Evolutionary conservation across 768 basidiomycete species (phyloP), one percentile per base, ranked within the genome.

Genomic region (Macrolepiota albuminosa): DNA sequence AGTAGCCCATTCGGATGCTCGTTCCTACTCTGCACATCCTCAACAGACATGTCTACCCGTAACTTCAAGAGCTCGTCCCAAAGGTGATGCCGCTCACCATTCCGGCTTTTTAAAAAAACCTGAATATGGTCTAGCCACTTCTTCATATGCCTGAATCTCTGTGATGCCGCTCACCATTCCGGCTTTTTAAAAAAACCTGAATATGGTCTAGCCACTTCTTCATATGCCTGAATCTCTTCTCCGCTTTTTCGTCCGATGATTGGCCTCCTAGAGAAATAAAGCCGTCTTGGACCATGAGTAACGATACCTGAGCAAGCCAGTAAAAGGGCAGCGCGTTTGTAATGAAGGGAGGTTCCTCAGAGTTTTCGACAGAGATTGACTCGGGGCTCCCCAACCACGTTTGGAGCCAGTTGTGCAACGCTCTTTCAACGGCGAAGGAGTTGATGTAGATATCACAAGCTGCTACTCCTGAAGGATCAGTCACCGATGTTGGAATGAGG

Each of bases 351-450:
- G 72, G 72, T 45, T 72, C 74, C 14, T 71, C 66, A 13, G 55
- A 57, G 47, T 64, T 63, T 47, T 73, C 69, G 24, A 67, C 64
- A 5, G 64, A 63, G 39, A 70, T 66, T 13, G 70, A 69, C 57
- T 76, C 74, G 9, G 76, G 76, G 61, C 69, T 74, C 36, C 71
- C 68, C 48, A 74, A 69, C 84, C 84, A 86, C 69, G 79, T 77
- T 65, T 80, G 78, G 46, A 85, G 72, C 85, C 85, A 86, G 64
- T 80, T 82, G 65, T 85, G 83, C 39, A 87, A 73, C 33, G 79
- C 77, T 64, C 75, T 78, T 65, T 85, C 83, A 37, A 80, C 71
- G 13, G 72, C 64, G 65, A 76, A 60, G 45, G 59, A 37, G 36
- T 67, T 51, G 21, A 24, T 14, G 47, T 5, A 18, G 21, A 11